Base-by-base conservation (phyloP, 1,284 basidiomycete species). In the Cutaneotrichosporon sp. region DNA sequence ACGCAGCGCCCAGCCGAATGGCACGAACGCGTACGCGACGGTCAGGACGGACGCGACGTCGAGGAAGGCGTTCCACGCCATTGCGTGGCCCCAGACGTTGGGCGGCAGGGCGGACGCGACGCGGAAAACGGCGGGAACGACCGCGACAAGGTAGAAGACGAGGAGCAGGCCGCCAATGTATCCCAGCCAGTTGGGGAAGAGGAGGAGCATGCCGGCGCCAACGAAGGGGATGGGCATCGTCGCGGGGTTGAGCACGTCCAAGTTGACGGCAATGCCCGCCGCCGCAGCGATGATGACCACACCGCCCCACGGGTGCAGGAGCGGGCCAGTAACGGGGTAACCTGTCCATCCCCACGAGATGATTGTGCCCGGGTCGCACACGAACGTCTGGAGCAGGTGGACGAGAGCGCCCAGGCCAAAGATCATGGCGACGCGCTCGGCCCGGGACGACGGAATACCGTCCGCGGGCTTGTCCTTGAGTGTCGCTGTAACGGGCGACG, bases 1-100 rank as follows among this genome's bases (percentile, higher is more conserved):
- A 21, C 92, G 79, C 54, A 97, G 78, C 58, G 84, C 78, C 60
- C 80, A 74, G 0, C 90, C 91, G 1, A 87, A 86, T 0, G 91
- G 91, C 2, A 96, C 89, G 64, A 96, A 96, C 0, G 91, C 92
- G 73, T 97, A 96, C 0, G 92, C 92, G 43, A 90, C 89, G 0
- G 90, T 92, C 73, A 88, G 84, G 5, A 87, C 82, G 56, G 83
- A 85, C 22, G 83, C 81, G 17, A 90, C 78, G 55, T 82, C 83
- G 48, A 90, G 76, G 33, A 89, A 36, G 53, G 80, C 80, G 52
- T 85, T 84, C 13, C 84, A 74, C n/a, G 84, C 64, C 74, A 86
- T 81, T 8, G 83, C 82, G 3, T 77, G 70, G 37, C 80, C 81
- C 59, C 81, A 81, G 4, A 80, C 80, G 56, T 74, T 77, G 13